A percentile compares a stretch with the other conserved stretches of the same genome.
These are phyloP conservation scores for Anthoceros angustus DNA, from an alignment of 225 moss, liverwort and hornwort genomes.

Conservation along the genomic window DNA sequence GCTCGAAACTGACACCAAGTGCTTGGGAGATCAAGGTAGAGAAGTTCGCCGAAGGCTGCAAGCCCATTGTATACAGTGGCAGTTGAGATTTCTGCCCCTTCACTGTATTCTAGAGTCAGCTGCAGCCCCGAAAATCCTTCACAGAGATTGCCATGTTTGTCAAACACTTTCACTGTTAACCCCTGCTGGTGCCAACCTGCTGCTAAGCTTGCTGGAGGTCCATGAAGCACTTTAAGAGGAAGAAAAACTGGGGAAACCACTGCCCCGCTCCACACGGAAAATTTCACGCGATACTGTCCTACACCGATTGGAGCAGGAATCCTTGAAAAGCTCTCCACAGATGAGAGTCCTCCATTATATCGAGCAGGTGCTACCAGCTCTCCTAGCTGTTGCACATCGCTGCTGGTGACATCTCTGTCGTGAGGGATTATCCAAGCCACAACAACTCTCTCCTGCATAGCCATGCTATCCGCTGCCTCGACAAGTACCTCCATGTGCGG, in stretches of 20 bases:
- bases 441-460: background rate
- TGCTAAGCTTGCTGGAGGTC: background rate
- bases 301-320: background rate
- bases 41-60: background rate
- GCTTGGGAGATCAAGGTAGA: background rate
- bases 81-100: background rate
- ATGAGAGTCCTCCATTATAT: background rate
- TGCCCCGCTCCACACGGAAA: background rate
- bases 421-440: background rate
- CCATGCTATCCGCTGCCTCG: background rate
- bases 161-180: background rate
- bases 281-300: background rate
- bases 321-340: background rate
- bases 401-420: background rate
- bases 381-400: background rate
- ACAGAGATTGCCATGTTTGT: background rate
- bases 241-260: background rate
- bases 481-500: background rate
- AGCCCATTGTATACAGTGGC: background rate
- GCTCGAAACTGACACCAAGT: too few relatives aligned
- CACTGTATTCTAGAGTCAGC: background rate
- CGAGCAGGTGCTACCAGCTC: background rate
- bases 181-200: background rate
- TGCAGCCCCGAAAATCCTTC: background rate
- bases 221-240: background rate